Percentiles rank a stretch among this genome's conserved stretches.
These are phyloP conservation scores for Rubus parviflorus DNA, from an alignment of 306 rosid genomes.

Conservation along the genomic window DNA sequence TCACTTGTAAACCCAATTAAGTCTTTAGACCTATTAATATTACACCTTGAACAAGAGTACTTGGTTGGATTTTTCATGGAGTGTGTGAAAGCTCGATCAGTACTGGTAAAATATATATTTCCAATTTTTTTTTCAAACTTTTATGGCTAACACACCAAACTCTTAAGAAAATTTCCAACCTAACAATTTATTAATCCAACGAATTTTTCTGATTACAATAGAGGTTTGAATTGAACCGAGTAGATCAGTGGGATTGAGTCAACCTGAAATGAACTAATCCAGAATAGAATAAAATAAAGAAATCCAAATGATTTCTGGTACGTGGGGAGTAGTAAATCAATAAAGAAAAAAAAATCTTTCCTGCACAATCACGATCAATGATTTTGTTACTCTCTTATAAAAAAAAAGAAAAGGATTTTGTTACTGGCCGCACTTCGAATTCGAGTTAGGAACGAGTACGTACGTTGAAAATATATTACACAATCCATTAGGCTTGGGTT, in stretches of 20 bases:
- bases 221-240: too few species aligned
- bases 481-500: too few species aligned
- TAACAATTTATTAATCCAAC: background rate
- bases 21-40: background rate
- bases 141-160: background rate
- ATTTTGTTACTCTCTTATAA: background rate
- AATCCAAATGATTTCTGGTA: too few species aligned
- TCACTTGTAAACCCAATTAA: background rate
- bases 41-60: background rate
- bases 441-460: background rate
- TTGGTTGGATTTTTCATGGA: background rate
- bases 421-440: too few species aligned
- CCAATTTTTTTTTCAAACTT: background rate
- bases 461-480: too few species aligned
- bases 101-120: background rate
- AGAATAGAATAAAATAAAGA: too few species aligned
- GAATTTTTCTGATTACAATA: background rate
- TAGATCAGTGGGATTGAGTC: background rate
- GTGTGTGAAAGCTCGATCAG: background rate
- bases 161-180: background rate
- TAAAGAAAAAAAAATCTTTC: too few species aligned
- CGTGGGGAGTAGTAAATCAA: too few species aligned
- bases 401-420: too few species aligned
- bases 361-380: background rate
- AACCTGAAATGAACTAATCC: background rate